Conservation (phyloP, 352 stramenopile genomes). For the Phytophthora nicotianae region DNA sequence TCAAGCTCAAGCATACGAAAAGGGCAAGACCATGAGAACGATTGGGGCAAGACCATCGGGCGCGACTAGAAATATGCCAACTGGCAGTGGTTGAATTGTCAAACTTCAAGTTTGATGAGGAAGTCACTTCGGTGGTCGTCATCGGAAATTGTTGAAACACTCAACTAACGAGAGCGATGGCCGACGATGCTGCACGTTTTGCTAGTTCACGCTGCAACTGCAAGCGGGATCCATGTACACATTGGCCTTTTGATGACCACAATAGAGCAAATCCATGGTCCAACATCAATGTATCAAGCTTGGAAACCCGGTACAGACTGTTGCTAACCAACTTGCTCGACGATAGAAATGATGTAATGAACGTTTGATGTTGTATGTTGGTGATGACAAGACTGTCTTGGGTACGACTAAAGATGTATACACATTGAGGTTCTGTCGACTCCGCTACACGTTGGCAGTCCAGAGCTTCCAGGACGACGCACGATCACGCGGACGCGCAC, state of each 20-base stretch:
- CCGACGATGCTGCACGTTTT: too few species aligned
- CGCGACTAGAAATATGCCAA: slow-evolving; percentile 28
- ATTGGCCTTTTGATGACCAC: too few species aligned
- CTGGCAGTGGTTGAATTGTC: slow-evolving; percentile 12
- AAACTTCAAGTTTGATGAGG: slow-evolving; percentile 11
- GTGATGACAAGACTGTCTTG: slow-evolving; percentile 6
- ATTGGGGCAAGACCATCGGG: neutral
- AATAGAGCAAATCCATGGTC: too few species aligned
- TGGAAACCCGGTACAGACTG: too few species aligned
- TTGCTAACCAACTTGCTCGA: neutral
- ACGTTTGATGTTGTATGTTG: slow-evolving; percentile 1
- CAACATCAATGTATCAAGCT: too few species aligned
- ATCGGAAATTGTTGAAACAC: neutral
- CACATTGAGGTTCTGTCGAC: neutral
- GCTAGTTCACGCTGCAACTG: neutral
- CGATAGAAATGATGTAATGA: neutral
- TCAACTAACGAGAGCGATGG: too few species aligned
- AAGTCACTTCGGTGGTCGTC: slow-evolving; percentile 24
- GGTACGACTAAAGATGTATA: slow-evolving; percentile 20
- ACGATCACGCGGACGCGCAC: slow-evolving; percentile 24
- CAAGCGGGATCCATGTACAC: neutral
- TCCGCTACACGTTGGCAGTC: slow-evolving; percentile 38
- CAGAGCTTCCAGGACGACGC: slow-evolving; percentile 47
- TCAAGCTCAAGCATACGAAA: slow-evolving; percentile 11
- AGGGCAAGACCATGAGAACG: neutral